Evolutionary conservation across 306 rosid genomes (phyloP), one percentile per base, ranked within the genome.

Genomic region (Vigna nakashimae): DNA sequence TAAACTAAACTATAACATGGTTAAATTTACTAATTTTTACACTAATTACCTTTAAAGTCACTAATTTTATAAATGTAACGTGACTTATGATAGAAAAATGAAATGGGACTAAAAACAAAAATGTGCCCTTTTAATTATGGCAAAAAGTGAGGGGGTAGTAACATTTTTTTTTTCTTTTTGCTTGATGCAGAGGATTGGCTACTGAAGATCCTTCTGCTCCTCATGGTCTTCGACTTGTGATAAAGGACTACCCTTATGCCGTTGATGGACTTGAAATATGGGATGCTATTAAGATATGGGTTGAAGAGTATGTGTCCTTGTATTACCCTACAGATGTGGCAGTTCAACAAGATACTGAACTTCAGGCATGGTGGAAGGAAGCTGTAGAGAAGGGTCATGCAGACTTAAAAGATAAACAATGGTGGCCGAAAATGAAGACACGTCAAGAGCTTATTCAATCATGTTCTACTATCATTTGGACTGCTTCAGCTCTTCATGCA

Each of bases 351-450:
- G 96, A 92, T 71, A 3, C 74, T 9, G 97, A 88, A 28, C 80
- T 90, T 2, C 97, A 90, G 64, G 72, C 85, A 6, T 92, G 90
- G 92, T 90, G 97, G 97, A 89, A 88, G 66, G 97, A 91, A 42
- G 84, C 79, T 1, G 80, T 80, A 3, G 88, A 82, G 69, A 82
- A 69, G 24, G 93, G 93, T 14, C 97, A 92, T 15, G 92, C 77
- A 6, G 97, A 87, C 87, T 55, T 81, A 18, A 92, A 80, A 63
- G 76, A 89, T 6, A 80, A 87, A 72, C 14, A 28, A 8, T 84
- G 91, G 96, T 91, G 96, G 93, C 90, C 90, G 9, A 87, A 86
- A 71, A 56, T 89, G 91, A 83, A 84, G 30, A 86, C 80, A 15
- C 1, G 75, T 42, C 16, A 80, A 49, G 92, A 84, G 3, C 77